These are phyloP conservation scores for Oryza brachyantha DNA, from an alignment of 176 grass and related monocot species.

Conservation along the genomic window DNA sequence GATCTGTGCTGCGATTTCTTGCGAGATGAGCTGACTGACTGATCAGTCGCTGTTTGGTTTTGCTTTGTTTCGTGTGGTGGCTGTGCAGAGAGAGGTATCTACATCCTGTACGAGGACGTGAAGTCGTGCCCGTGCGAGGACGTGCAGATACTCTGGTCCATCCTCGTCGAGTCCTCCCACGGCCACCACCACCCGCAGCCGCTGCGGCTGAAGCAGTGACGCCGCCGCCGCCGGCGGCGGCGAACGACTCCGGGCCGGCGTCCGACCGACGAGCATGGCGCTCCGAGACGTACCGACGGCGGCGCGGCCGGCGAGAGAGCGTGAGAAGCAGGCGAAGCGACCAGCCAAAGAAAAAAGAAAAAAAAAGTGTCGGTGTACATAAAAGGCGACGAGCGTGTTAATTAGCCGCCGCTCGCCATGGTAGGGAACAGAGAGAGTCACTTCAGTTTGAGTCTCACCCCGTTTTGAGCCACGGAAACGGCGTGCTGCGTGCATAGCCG, in stretches of 20 bases:
- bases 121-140: slow-evolving; percentile 97
- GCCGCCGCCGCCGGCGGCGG: not conserved
- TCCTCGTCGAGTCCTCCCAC: slow-evolving; percentile 91
- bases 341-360: too few relatives aligned
- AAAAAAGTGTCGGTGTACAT: slow-evolving; percentile 46
- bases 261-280: slow-evolving; percentile 35
- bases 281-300: not conserved
- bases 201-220: slow-evolving; percentile 70
- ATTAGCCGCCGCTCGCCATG: not conserved
- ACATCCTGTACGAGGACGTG: slow-evolving; percentile 96
- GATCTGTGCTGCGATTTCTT: not conserved
- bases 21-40: too few relatives aligned
- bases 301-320: slow-evolving; percentile 6
- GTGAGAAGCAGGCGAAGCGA: not conserved
- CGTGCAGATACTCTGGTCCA: slow-evolving; percentile 95
- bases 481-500: slow-evolving; percentile 31
- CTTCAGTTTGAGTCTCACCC: not conserved
- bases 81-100: slow-evolving; percentile 86
- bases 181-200: slow-evolving; percentile 45
- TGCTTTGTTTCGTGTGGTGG: not conserved
- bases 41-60: not conserved
- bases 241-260: not conserved
- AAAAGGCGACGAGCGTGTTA: not conserved
- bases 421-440: not conserved
- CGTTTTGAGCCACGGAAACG: slow-evolving; percentile 35